Evolutionary conservation across 202 grass and related monocot genomes (phyloP), one percentile per base, ranked within the genome.

Genomic region (Digitaria exilis): DNA sequence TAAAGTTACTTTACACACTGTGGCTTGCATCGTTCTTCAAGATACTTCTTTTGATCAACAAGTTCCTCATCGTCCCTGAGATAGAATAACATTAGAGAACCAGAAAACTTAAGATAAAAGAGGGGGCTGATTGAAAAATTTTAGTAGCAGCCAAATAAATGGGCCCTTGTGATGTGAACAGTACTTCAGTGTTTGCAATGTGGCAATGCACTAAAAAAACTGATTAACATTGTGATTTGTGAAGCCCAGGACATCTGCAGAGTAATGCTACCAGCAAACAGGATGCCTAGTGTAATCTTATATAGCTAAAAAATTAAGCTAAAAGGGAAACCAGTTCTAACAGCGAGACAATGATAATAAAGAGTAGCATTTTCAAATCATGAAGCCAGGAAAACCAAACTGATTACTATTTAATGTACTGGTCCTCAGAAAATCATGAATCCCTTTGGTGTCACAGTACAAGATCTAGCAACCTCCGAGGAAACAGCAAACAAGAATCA

Each of bases 11-110:
- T 88, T 60, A 94, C 88, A 79, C 88, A 91, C 39, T 90, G 86
- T 34, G 92, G 89, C 48, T 94, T 89, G 88, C 89, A 91, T 37
- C 83, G 61, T 30, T 94, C 92, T 69, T 94, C 92, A 45, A 89
- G 76, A 65, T 91, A 89, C 62, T 89, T 86, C 84, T 94, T 91
- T 44, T 85, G 92, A 48, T 89, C 92, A 76, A 87, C 87, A 39
- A 55, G 67, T 61, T 94, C 89, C 69, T 94, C 89, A 2, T 91
- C 84, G 2, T 75, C 84, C 92, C 92, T 91, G 52, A 61, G 42
- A 80, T 57, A 81, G 17, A 84, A 69, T 1, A 55, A 77, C 0
- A 28, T 62, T 28, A 70, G 24, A 63, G 50, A 84, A 64, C 10
- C 14, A 77, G 2, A 12, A 12, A 76, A 35, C 4, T 34, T 54